Base-by-base conservation (phyloP, 2,329 filamentous ascomycete species). In the Xylaria sp. region DNA sequence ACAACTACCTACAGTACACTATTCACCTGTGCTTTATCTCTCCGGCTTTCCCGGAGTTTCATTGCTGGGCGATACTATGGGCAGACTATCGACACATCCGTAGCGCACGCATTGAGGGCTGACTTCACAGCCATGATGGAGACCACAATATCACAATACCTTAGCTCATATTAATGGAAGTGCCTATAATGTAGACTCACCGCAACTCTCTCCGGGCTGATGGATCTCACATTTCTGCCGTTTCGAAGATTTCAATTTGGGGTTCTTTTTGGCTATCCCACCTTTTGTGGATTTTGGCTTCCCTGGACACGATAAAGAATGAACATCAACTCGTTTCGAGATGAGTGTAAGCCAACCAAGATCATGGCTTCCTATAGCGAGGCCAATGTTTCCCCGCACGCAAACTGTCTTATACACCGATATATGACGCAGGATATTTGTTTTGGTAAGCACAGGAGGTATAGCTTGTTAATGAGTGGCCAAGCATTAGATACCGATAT, bases 121-220 rank as follows among this genome's bases (percentile, higher is more conserved):
- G 65, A 65, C 55, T 60, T 67, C 65, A 67, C 65, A 67, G 61
- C 65, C 65, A 33, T 61, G 31, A 36, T 60, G 47, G 59, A 63
- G 54, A 45, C 33, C 6, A n/a, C 25, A 53, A 29, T 22, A 47
- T 54, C 11, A 29, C 36, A 42, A 56, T 29, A 51, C 17, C n/a
- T n/a, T 33, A 20, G 49, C 29, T 29, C 29, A 55, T 44, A 20
- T 13, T 36, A 44, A 44, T 44, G 42, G n/a, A 44, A n/a, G 22
- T 20, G 29, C 5, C 33, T 31, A 62, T 55, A 36, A 49, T 15
- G 36, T 54, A n/a, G 17, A 39, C 39, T 55, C 60, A 66, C 64
- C 64, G 54, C 60, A 51, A 59, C 54, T 59, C 59, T 49, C 13
- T 29, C 7, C 20, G 27, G 27, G n/a, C 25, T 17, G 7, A 49